Base-by-base conservation (phyloP, 495 filamentous ascomycete species). In the Neurospora sp. region DNA sequence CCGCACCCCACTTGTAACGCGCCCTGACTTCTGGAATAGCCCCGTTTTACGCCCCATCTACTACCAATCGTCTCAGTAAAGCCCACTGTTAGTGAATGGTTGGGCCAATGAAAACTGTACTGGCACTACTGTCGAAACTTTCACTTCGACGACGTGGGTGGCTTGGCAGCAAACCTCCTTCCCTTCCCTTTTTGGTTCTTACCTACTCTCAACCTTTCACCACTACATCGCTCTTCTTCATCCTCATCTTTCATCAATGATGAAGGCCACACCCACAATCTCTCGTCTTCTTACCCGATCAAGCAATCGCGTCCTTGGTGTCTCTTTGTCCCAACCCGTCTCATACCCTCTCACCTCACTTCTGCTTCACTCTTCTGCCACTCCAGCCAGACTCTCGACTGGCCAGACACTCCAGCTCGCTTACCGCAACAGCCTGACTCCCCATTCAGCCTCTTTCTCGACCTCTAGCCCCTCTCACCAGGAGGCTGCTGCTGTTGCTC, bases 341-440 rank as follows among this genome's bases (percentile, higher is more conserved):
- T 65, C 27, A 65, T 65, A 65, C 53, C 53, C 53, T 65, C 53
- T 65, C 53, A 65, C 53, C 27, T 65, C 53, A 65, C 53, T 35
- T 37, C 14, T 65, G 53, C 53, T 65, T 65, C 53, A 65, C 31
- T 65, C 53, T 35, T 65, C 53, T 16, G 22, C 53, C 70, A 61
- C 22, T 27, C 41, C 70, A 35, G 9, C 27, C 41, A 53, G 31
- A 18, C n/a, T 71, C 73, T 38, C 41, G 70, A 40, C 14, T 12
- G 8, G 18, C 35, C 39, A 53, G 37, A 20, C 38, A n/a, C 27
- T 35, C 9, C 68, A 18, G 16, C 53, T 71, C 70, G 39, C 39
- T 47, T 74, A 70, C 45, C 16, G 72, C 14, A 71, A 71, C 53
- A 40, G 71, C 71, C 73, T 69, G 70, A 45, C 38, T 39, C 38